Evolutionary conservation across 1,139 yeast species (phyloP).

Genomic region (Zygosaccharomyces sapae): DNA sequence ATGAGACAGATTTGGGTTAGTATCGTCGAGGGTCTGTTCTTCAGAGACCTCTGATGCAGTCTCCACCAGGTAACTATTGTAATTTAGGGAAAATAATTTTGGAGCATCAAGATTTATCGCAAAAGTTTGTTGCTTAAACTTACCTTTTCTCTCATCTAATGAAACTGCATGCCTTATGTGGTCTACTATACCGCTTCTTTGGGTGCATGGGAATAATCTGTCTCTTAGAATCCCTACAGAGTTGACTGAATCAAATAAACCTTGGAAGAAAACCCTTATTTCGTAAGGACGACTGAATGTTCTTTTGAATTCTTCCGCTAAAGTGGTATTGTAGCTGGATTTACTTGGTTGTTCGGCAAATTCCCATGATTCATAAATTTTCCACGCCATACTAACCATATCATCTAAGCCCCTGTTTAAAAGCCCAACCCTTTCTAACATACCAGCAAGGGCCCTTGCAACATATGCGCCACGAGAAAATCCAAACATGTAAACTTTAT

Average conservation of each 20-base stretch:
- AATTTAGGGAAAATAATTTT: constrained; percentile 31
- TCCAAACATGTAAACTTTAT: constrained; percentile 53
- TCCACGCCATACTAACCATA: constrained; percentile 57
- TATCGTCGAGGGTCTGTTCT: background rate
- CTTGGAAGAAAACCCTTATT: constrained; percentile 52
- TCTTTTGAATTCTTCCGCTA: constrained; percentile 49
- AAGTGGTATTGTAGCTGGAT: constrained; percentile 40
- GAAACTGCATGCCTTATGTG: constrained; percentile 65
- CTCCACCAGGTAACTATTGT: constrained; percentile 17
- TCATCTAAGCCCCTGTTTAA: constrained; percentile 51
- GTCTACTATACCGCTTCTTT: constrained; percentile 46
- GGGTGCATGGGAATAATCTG: constrained; percentile 53
- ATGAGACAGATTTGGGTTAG: background rate
- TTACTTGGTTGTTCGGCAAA: constrained; percentile 52
- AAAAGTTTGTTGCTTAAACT: constrained; percentile 54
- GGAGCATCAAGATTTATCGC: constrained; percentile 43
- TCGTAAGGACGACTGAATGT: constrained; percentile 45
- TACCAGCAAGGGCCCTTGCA: constrained; percentile 58
- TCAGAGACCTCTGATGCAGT: constrained; percentile 1
- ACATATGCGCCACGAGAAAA: constrained; percentile 64
- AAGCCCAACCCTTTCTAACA: constrained; percentile 59
- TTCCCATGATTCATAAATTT: constrained; percentile 58
- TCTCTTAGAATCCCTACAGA: constrained; percentile 59
- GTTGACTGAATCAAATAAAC: constrained; percentile 63
- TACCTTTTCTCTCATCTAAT: constrained; percentile 59